Evolutionary conservation across 2,329 filamentous ascomycete species (phyloP), one percentile per base, ranked within the genome.

Genomic region (Calonectria henricotiae): DNA sequence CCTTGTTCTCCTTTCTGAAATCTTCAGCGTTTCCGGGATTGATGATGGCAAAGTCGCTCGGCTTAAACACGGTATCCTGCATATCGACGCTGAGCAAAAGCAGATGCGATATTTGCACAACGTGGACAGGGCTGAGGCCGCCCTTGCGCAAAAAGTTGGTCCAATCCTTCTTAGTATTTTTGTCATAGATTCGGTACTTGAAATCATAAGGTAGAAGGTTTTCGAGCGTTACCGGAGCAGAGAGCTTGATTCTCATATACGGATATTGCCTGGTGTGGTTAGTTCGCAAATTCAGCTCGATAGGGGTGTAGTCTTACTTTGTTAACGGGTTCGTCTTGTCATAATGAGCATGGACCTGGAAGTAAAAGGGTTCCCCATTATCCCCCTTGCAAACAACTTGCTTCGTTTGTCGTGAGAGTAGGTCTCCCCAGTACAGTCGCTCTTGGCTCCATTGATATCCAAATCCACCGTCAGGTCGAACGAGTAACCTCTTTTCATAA

Each of bases 151-250:
- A 85, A 84, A 99, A 99, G 81, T 99, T 99, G 5, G 94, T 97
- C 96, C 96, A 99, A 80, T 99, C 96, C 80, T 97, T 98, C 86
- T 96, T 97, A 0, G 95, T 98, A 81, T 98, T 97, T 85, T 97
- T 98, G 85, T 99, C 96, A 79, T 98, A 99, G 66, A 99, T 98
- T 66, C 96, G 91, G 82, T 99, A 99, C 83, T 99, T 98, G 90
- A 99, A 99, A 82, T 99, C 96, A 79, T 96, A 98, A 0, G 96
- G 96, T 43, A 99, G 85, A 49, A 99, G 85, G 75, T 99, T 99
- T 81, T 99, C 96, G 5, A 99, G 88, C 61, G 98, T 96, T 15
- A 99, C 90, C 0, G 97, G 96, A 0, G 96, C 96, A 27, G 94
- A 97, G 3, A 99, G 89, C 75, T 95, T 94, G 74, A 99, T 88